Evolutionary conservation across 2,329 filamentous ascomycete species (phyloP).

Genomic region (Magnaporthales sp.): DNA sequence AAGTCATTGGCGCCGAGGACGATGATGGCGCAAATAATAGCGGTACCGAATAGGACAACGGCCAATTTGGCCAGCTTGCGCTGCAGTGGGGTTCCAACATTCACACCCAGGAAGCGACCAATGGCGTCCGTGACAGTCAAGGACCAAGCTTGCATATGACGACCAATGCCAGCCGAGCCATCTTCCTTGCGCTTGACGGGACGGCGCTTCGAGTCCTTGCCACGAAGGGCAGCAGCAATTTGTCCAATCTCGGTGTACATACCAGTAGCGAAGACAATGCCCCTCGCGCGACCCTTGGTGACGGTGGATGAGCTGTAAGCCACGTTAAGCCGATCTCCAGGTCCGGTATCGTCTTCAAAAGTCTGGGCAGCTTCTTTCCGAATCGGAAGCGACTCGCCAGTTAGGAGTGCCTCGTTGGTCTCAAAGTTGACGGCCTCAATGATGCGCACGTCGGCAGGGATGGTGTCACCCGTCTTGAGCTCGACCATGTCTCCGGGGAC

Average conservation of each 20-base stretch:
- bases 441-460: constrained; percentile 30
- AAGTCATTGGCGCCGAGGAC: constrained; percentile 53
- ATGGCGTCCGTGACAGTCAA: constrained; percentile 42
- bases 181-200: constrained; percentile 36
- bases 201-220: constrained; percentile 35
- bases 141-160: constrained; percentile 28
- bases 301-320: constrained; percentile 54
- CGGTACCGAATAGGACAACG: constrained; percentile 51
- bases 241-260: constrained; percentile 55
- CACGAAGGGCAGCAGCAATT: constrained; percentile 52
- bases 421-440: constrained; percentile 46
- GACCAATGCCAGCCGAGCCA: constrained; percentile 37
- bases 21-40: constrained; percentile 56
- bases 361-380: constrained; percentile 38
- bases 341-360: constrained; percentile 42
- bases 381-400: constrained; percentile 53
- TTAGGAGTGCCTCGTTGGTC: constrained; percentile 53
- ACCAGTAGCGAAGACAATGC: constrained; percentile 50
- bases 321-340: constrained; percentile 53
- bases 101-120: constrained; percentile 54
- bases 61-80: constrained; percentile 58
- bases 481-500: constrained; percentile 51
- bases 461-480: constrained; percentile 34
- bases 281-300: constrained; percentile 51
- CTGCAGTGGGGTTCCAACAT: constrained; percentile 57